These are phyloP conservation scores for Psilocybe cubensis DNA, from an alignment of 768 basidiomycete species.

Conservation along the genomic window DNA sequence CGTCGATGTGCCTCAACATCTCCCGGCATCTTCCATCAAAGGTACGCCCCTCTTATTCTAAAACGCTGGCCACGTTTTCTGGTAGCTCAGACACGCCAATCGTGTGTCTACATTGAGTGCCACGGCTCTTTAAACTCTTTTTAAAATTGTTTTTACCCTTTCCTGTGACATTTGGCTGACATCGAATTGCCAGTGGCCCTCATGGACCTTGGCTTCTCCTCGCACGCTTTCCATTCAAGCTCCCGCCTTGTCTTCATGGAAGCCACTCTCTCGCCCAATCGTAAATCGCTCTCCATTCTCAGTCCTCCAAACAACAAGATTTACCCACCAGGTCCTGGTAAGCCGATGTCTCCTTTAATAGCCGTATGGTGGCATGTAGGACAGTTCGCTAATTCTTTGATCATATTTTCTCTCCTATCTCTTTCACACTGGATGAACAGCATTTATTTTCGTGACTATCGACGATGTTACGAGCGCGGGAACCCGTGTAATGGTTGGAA, in stretches of 20 bases:
- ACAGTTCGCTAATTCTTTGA: too few species aligned
- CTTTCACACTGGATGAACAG: too few species aligned
- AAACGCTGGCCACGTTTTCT: too few species aligned
- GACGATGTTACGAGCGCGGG: conserved; percentile 41
- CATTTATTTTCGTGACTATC: conserved; percentile 32
- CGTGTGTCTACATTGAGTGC: too few species aligned
- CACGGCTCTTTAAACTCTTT: too few species aligned
- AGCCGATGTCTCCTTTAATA: neutral
- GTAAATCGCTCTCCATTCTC: conserved; percentile 33
- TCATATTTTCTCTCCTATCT: neutral
- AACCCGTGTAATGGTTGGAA: conserved; percentile 42
- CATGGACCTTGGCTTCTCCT: conserved; percentile 45
- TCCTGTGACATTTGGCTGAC: too few species aligned
- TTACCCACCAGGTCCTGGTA: conserved; percentile 45
- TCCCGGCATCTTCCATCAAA: conserved; percentile 30
- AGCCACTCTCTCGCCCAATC: conserved; percentile 33
- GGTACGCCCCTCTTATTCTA: conserved; percentile 26
- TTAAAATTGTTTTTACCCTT: too few species aligned
- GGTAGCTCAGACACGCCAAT: too few species aligned
- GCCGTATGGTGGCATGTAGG: neutral
- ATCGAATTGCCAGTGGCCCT: conserved; percentile 32
- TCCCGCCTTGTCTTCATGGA: conserved; percentile 40
- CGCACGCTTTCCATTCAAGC: conserved; percentile 45
- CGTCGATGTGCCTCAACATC: conserved; percentile 32
- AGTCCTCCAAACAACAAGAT: conserved; percentile 39